Evolutionary conservation across 768 basidiomycete genomes (phyloP).

Genomic region (Tephrocybe sp.): DNA sequence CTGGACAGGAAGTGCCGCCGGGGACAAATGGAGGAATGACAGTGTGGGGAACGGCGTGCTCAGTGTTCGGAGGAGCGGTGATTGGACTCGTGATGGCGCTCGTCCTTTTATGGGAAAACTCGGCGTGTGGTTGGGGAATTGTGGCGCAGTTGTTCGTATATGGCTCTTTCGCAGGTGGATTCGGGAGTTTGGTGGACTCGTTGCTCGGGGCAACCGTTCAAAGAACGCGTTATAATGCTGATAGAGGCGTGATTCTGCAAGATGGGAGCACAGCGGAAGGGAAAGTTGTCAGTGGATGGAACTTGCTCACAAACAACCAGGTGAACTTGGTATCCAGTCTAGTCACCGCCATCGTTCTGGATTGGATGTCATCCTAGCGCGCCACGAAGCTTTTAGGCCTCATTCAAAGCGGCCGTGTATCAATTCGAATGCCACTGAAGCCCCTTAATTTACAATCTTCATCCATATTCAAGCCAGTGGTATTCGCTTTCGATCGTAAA

Average conservation of each 20-base stretch:
- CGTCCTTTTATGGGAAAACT: constrained; percentile 61
- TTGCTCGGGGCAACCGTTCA: constrained; percentile 87
- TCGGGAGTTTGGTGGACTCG: constrained; percentile 88
- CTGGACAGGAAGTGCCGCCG: constrained; percentile 68
- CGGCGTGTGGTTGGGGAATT: constrained; percentile 45
- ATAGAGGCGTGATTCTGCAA: constrained; percentile 61
- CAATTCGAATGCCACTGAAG: too few relatives aligned
- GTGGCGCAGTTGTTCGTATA: constrained; percentile 47
- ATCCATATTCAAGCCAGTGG: too few relatives aligned
- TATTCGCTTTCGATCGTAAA: too few relatives aligned
- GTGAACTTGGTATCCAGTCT: constrained; percentile 43
- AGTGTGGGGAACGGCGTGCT: constrained; percentile 68
- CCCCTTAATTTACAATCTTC: too few relatives aligned
- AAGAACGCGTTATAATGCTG: constrained; percentile 66
- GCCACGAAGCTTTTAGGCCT: too few relatives aligned
- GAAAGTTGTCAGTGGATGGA: constrained; percentile 54
- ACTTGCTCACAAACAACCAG: constrained; percentile 83
- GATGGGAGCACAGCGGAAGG: constrained; percentile 36
- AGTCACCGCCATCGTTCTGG: constrained; percentile 29
- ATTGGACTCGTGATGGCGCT: constrained; percentile 64
- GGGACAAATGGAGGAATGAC: constrained; percentile 93
- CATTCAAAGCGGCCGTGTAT: too few relatives aligned
- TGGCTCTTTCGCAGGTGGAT: constrained; percentile 64
- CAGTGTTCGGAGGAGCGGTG: constrained; percentile 65
- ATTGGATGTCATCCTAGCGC: constrained; percentile 21